phyloP scores from a whole-genome alignment of 2,329 filamentous ascomycete species.

The Westerdykella sp. region DNA sequence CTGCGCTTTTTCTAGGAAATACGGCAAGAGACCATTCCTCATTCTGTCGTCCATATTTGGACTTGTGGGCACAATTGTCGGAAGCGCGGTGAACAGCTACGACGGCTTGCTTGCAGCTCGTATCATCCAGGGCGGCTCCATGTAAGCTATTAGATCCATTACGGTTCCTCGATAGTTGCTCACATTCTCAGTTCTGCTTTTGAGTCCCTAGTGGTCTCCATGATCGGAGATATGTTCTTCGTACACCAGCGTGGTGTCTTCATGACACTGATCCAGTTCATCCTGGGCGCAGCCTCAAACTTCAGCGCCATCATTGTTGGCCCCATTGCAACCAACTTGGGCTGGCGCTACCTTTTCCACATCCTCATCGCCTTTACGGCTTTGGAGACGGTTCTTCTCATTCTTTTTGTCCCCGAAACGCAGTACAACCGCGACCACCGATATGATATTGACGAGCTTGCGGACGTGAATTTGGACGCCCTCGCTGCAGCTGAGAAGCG shows the following conservation, averaged over 20 bases:
- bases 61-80: constrained; percentile 24
- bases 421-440: constrained; percentile 40
- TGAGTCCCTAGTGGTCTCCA: constrained; percentile 31
- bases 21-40: constrained; percentile 28
- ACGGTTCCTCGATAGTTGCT: background rate
- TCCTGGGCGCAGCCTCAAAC: constrained; percentile 29
- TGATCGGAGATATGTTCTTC: constrained; percentile 34
- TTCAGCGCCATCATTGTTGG: constrained; percentile 34
- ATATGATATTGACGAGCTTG: constrained; percentile 27
- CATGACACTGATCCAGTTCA: constrained; percentile 33
- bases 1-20: constrained; percentile 27
- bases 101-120: constrained; percentile 27
- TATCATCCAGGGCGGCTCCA: constrained; percentile 27
- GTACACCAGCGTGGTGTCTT: constrained; percentile 33
- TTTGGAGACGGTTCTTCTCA: constrained; percentile 39
- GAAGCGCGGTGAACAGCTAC: constrained; percentile 23
- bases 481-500: constrained; percentile 20
- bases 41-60: constrained; percentile 28
- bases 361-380: constrained; percentile 45
- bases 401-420: constrained; percentile 49
- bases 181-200: constrained; percentile 22
- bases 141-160: constrained; percentile 9
- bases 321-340: constrained; percentile 29
- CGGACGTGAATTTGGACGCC: constrained; percentile 21
- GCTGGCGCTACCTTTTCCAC: constrained; percentile 41